Evolutionary conservation across 306 rosid genomes (phyloP).

Genomic region (Trifolium subterraneum): DNA sequence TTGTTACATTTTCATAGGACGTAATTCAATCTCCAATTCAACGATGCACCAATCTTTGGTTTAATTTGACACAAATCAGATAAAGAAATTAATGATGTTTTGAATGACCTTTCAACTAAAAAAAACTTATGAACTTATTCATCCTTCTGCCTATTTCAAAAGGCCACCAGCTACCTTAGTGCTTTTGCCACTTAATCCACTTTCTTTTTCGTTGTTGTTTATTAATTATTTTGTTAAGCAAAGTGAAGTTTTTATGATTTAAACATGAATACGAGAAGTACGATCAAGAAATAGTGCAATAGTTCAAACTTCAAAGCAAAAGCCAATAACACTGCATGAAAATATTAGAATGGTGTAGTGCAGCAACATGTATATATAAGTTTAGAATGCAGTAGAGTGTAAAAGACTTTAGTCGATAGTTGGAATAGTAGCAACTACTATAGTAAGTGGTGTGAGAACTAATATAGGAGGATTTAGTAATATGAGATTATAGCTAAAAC

Average conservation of each 20-base stretch:
- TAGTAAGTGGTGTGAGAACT: too few relatives aligned
- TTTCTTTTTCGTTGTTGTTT: neutral
- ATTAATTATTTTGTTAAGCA: neutral
- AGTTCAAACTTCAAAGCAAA: neutral
- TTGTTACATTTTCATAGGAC: neutral
- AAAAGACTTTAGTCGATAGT: too few relatives aligned
- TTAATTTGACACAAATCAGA: neutral
- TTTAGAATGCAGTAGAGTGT: too few relatives aligned
- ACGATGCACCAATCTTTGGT: neutral
- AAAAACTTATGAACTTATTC: neutral
- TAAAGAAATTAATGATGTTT: neutral
- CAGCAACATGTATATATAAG: too few relatives aligned
- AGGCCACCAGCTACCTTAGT: neutral
- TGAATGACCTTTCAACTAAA: neutral
- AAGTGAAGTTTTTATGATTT: neutral
- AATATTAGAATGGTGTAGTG: too few relatives aligned
- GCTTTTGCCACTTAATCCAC: neutral
- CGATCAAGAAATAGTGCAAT: neutral
- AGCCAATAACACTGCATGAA: too few relatives aligned
- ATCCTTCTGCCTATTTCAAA: constrained; percentile 2
- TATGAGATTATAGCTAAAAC: too few relatives aligned
- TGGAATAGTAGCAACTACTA: too few relatives aligned
- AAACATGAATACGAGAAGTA: neutral
- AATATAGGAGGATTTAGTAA: too few relatives aligned
- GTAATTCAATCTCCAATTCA: neutral